A percentile compares a stretch with the other conserved stretches of the same genome.
These are phyloP conservation scores for Chaetomium fimeti DNA, from an alignment of 495 filamentous ascomycete species.

Conservation along the genomic window DNA sequence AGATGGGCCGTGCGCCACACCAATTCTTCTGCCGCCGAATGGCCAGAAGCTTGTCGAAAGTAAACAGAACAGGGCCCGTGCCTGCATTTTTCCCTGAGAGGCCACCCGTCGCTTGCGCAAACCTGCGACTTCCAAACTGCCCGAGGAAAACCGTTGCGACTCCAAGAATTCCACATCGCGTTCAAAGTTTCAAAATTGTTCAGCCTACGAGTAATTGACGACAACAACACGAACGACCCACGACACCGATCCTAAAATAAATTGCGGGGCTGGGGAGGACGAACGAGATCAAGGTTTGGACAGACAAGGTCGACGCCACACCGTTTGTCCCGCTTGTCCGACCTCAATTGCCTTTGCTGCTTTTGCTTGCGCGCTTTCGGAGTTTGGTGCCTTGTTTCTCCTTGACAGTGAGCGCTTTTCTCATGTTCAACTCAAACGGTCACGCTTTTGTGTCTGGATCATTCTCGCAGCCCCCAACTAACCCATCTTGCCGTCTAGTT, in stretches of 20 bases:
- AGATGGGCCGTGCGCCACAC: conserved; percentile 22
- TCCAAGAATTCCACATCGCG: not conserved
- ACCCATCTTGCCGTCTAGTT: conserved; percentile 4
- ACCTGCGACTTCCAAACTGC: not conserved
- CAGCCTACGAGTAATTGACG: conserved; percentile 21
- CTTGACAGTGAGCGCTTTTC: conserved; percentile 20
- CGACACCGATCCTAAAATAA: not conserved
- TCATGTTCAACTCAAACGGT: not conserved
- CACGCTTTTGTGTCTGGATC: not conserved
- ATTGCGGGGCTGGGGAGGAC: conserved; percentile 23
- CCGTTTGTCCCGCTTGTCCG: conserved; percentile 12
- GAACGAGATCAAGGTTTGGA: not conserved
- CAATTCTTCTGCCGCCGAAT: conserved; percentile 17
- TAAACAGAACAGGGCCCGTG: conserved; percentile 32
- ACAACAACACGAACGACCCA: not conserved
- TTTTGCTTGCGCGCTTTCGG: conserved; percentile 26
- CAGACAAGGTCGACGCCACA: not conserved
- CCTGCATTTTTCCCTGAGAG: conserved; percentile 22
- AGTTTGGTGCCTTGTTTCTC: conserved; percentile 26
- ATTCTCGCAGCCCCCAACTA: not conserved
- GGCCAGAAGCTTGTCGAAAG: conserved; percentile 27
- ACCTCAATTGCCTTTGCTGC: conserved; percentile 14
- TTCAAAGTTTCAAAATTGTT: conserved; percentile 13
- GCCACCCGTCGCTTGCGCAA: conserved; percentile 23
- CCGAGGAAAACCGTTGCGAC: not conserved